phyloP scores from a whole-genome alignment of 2,329 filamentous ascomycete genomes.

The Beauveria scarabaeidicola region DNA sequence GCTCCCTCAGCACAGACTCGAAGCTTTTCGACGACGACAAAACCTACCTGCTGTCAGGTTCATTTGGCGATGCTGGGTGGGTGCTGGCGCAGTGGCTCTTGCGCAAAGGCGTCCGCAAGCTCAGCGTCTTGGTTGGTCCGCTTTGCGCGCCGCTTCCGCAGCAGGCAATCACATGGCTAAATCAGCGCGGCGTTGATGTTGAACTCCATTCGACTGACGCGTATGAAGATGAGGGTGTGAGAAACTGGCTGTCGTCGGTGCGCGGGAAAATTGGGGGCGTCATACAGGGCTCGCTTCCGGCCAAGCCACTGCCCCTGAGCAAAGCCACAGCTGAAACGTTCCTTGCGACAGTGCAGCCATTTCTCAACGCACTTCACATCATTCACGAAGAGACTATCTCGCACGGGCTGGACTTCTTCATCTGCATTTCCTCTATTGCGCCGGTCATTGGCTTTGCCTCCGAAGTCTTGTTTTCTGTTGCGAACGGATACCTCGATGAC shows the following conservation, averaged over 20 bases:
- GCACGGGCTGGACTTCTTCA: background rate
- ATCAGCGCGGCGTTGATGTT: background rate
- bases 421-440: background rate
- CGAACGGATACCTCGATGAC: background rate
- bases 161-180: background rate
- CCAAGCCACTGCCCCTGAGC: background rate
- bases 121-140: background rate
- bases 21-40: background rate
- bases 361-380: background rate
- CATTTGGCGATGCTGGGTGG: background rate
- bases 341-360: background rate
- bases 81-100: background rate
- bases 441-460: background rate
- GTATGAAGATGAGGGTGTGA: background rate
- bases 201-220: background rate
- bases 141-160: background rate
- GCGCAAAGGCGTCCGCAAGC: background rate
- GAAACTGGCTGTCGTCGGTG: background rate
- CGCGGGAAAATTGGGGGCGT: background rate
- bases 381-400: background rate
- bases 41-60: background rate
- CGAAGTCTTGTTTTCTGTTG: background rate
- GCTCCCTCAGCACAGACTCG: too few species aligned
- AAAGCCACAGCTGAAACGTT: background rate
- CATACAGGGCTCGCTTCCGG: background rate